These are phyloP conservation scores for Alternaria gansuensis DNA, from an alignment of 2,329 filamentous ascomycete genomes.

Conservation along the genomic window DNA sequence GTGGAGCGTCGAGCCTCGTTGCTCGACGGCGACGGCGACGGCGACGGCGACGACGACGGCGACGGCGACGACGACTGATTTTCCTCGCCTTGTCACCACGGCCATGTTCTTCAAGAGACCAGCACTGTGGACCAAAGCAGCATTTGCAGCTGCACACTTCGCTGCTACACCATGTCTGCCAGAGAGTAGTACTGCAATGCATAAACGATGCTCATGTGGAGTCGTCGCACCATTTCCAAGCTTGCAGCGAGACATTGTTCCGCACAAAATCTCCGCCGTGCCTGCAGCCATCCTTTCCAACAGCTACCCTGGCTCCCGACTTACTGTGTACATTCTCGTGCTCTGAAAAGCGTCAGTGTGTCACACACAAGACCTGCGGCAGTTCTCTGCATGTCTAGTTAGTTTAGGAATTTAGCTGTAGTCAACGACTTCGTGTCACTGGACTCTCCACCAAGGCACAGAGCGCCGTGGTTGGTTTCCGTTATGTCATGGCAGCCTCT, in stretches of 20 bases:
- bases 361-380: background rate
- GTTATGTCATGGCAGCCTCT: conserved; percentile 26
- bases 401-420: too few species aligned
- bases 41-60: background rate
- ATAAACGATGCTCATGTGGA: conserved; percentile 9
- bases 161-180: conserved; percentile 1
- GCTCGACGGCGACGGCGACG: background rate
- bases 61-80: background rate
- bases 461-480: conserved; percentile 21
- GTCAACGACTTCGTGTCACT: too few species aligned
- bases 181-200: background rate
- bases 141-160: background rate
- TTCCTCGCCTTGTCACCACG: background rate
- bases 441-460: background rate
- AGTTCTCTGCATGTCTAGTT: too few species aligned
- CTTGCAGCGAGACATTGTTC: background rate
- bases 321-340: background rate
- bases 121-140: background rate
- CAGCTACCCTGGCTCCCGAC: background rate
- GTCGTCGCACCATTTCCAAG: conserved; percentile 16
- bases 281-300: conserved; percentile 5
- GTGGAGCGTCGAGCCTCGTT: background rate
- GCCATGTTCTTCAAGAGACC: background rate
- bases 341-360: background rate
- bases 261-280: conserved; percentile 6